A percentile compares a stretch with the other conserved stretches of the same genome.
Evolutionary conservation across 2,329 filamentous ascomycete species (phyloP).

Genomic region (Cladophialophora immunda): DNA sequence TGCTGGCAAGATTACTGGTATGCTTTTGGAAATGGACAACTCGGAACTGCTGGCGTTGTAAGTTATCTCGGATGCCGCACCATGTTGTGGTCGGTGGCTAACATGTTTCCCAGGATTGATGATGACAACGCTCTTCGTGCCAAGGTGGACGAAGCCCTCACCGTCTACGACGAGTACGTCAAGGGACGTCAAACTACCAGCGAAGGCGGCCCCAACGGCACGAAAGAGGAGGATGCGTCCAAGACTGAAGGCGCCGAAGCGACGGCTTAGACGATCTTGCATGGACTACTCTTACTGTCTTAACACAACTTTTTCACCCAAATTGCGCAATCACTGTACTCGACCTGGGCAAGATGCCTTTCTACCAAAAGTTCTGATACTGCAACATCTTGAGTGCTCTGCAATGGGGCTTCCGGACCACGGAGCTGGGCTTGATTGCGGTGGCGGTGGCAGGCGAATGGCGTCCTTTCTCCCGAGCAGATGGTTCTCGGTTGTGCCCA

Average conservation of each 20-base stretch:
- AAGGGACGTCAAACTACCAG: conserved; percentile 72
- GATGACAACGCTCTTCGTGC: conserved; percentile 87
- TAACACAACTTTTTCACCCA: conserved; percentile 27
- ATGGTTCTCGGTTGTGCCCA: conserved; percentile 21
- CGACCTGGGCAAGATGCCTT: conserved; percentile 34
- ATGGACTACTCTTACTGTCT: conserved; percentile 19
- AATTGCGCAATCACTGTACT: conserved; percentile 35
- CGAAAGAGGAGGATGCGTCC: conserved; percentile 39
- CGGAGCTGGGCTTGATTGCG: conserved; percentile 26
- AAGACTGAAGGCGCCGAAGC: conserved; percentile 38
- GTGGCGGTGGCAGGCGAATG: conserved; percentile 33
- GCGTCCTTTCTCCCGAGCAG: conserved; percentile 28
- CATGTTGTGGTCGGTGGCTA: conserved; percentile 38
- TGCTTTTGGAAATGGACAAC: conserved; percentile 99
- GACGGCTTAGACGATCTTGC: conserved; percentile 32
- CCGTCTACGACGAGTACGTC: conserved; percentile 98
- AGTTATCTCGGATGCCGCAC: conserved; percentile 61
- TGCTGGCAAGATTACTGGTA: conserved; percentile 99
- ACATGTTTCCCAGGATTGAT: conserved; percentile 72
- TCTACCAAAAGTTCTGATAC: conserved; percentile 38
- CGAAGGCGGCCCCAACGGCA: conserved; percentile 48
- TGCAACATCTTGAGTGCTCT: conserved; percentile 28
- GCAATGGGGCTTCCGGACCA: conserved; percentile 18
- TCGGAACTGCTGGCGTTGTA: conserved; percentile 91
- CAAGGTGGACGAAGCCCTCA: conserved; percentile 97